Percentiles rank a stretch among this genome's conserved stretches.
Evolutionary conservation across 2,329 filamentous ascomycete species (phyloP).

Genomic region (Aschersonia sp.): DNA sequence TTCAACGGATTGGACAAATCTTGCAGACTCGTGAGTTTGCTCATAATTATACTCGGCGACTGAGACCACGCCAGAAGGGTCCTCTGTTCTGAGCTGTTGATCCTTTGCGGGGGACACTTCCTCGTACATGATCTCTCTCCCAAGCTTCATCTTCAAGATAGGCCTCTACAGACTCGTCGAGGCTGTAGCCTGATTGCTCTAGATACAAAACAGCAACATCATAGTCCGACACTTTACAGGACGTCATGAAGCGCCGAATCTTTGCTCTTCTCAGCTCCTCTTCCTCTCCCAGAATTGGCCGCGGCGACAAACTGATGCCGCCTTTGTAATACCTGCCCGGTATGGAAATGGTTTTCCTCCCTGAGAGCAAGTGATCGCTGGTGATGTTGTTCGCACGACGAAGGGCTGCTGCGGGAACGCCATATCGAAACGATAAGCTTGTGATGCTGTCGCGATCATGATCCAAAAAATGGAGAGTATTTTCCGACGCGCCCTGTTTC

Average conservation of each 20-base stretch:
- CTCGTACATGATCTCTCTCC: slow-evolving; percentile 51
- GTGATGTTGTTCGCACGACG: slow-evolving; percentile 55
- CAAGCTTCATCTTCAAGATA: slow-evolving; percentile 61
- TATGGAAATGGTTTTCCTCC: slow-evolving; percentile 54
- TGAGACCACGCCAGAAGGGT: slow-evolving; percentile 17
- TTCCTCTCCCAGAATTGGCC: slow-evolving; percentile 58
- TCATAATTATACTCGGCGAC: not conserved
- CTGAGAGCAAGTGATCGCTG: slow-evolving; percentile 55
- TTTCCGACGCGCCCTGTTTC: slow-evolving; percentile 30
- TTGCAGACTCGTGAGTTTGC: not conserved
- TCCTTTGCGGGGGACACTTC: slow-evolving; percentile 9
- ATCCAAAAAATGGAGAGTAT: slow-evolving; percentile 62
- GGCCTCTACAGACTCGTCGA: slow-evolving; percentile 46
- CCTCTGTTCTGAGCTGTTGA: slow-evolving; percentile 16
- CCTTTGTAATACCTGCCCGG: slow-evolving; percentile 56
- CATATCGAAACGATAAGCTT: slow-evolving; percentile 58
- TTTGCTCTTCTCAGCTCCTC: slow-evolving; percentile 57
- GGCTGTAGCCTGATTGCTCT: slow-evolving; percentile 51
- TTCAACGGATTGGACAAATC: slow-evolving; percentile 6
- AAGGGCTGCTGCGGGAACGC: slow-evolving; percentile 47
- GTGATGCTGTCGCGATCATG: slow-evolving; percentile 51
- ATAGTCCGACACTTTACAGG: slow-evolving; percentile 63
- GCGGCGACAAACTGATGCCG: slow-evolving; percentile 51
- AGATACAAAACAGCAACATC: slow-evolving; percentile 64
- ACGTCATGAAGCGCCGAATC: slow-evolving; percentile 64